Evolutionary conservation across 768 basidiomycete species (phyloP).

Genomic region (Polyporus arcularius): DNA sequence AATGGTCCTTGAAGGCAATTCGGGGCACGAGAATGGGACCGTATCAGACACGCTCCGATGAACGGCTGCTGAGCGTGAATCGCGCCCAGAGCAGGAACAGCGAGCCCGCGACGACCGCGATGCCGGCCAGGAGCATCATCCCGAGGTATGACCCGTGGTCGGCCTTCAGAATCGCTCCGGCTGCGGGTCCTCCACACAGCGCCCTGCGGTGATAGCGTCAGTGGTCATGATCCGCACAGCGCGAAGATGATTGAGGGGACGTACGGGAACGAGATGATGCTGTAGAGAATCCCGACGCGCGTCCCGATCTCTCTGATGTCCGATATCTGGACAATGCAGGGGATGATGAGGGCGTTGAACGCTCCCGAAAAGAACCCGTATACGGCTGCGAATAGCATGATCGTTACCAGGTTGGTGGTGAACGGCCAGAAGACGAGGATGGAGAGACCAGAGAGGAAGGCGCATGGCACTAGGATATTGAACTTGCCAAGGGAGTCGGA

Average conservation of each 20-base stretch:
- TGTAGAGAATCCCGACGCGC: conserved; percentile 66
- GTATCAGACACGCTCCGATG: conserved; percentile 7
- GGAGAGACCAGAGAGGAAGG: conserved; percentile 61
- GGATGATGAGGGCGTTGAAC: conserved; percentile 66
- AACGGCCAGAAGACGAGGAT: conserved; percentile 62
- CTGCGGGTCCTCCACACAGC: conserved; percentile 63
- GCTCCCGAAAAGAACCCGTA: conserved; percentile 72
- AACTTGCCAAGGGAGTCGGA: conserved; percentile 68
- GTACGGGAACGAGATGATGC: conserved; percentile 68
- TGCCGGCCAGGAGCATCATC: conserved; percentile 62
- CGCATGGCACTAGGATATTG: conserved; percentile 64
- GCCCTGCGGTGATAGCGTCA: conserved; percentile 41
- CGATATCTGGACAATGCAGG: conserved; percentile 69
- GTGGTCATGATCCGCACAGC: not conserved
- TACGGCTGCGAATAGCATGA: conserved; percentile 52
- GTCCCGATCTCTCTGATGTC: conserved; percentile 58
- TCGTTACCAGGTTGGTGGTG: conserved; percentile 37
- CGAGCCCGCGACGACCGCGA: conserved; percentile 60
- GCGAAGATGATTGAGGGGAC: conserved; percentile 31
- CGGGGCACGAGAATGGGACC: too few species aligned
- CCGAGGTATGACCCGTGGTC: conserved; percentile 47
- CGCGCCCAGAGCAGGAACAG: conserved; percentile 51
- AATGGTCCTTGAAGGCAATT: not conserved
- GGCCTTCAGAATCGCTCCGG: conserved; percentile 54
- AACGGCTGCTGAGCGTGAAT: conserved; percentile 7